These are phyloP conservation scores for Nakataea oryzae DNA, from an alignment of 2,329 filamentous ascomycete genomes.

Conservation along the genomic window DNA sequence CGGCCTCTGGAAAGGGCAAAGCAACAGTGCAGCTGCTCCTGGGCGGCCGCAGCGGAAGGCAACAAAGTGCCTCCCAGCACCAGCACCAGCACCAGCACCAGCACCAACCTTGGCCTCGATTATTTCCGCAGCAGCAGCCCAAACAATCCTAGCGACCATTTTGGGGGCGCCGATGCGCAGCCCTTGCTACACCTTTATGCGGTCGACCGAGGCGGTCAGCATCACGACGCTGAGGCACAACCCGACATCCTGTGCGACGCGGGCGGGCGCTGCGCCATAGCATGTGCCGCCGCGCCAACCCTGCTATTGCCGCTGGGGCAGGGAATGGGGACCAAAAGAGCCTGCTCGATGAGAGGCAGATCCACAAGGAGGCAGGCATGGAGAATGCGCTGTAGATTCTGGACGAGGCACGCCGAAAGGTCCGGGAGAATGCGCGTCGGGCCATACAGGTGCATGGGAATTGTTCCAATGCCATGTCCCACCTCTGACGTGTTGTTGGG, in stretches of 20 bases:
- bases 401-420: neutral
- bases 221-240: conserved; percentile 86
- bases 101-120: no score
- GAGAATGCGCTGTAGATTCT: neutral
- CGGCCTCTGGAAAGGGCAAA: conserved; percentile 52
- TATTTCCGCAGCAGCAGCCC: neutral
- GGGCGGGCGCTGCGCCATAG: conserved; percentile 64
- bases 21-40: conserved; percentile 11
- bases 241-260: conserved; percentile 75
- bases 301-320: no score
- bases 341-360: conserved; percentile 8
- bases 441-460: conserved; percentile 1
- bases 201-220: conserved; percentile 77
- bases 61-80: no score
- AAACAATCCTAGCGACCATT: conserved; percentile 45
- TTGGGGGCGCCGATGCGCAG: conserved; percentile 68
- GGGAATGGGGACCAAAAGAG: conserved; percentile 8
- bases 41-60: neutral
- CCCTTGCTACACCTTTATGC: conserved; percentile 72
- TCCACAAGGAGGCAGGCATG: neutral
- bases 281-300: conserved; percentile 38
- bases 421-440: neutral
- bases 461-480: conserved; percentile 8
- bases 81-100: no score
- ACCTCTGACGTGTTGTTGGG: conserved; percentile 3